Percentiles rank a stretch among this genome's conserved stretches.
phyloP scores from a whole-genome alignment of 768 basidiomycete genomes.

The Porpolomopsis calyptriformis region DNA sequence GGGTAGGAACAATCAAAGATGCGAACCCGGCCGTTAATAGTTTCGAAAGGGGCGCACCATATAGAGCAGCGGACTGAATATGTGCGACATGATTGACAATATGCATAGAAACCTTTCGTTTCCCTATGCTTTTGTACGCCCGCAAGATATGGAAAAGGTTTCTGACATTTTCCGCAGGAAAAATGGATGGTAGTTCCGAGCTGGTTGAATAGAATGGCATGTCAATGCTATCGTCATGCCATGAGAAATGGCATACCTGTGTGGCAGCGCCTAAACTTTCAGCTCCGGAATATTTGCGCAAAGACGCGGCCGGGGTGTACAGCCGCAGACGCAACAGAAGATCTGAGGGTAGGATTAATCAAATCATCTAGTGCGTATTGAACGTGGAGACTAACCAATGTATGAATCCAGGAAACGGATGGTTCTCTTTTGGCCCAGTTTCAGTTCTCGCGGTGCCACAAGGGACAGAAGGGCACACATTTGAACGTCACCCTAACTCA shows the following conservation, averaged over 20 bases:
- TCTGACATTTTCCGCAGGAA: conserved; percentile 58
- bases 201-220: conserved; percentile 25
- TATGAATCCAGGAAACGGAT: conserved; percentile 59
- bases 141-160: conserved; percentile 40
- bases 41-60: conserved; percentile 42
- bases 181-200: conserved; percentile 65
- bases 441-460: conserved; percentile 49
- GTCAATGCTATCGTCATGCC: neutral
- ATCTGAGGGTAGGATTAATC: conserved; percentile 31
- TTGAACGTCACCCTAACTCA: conserved; percentile 61
- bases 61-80: conserved; percentile 50
- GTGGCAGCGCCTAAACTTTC: conserved; percentile 45
- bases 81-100: conserved; percentile 46
- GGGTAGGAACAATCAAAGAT: conserved; percentile 6
- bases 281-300: conserved; percentile 52
- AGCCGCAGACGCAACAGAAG: conserved; percentile 51
- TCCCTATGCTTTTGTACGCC: conserved; percentile 20
- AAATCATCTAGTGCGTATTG: neutral
- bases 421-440: conserved; percentile 32
- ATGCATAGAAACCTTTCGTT: conserved; percentile 37
- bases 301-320: conserved; percentile 58
- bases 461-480: conserved; percentile 66
- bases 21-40: neutral
- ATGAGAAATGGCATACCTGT: conserved; percentile 29
- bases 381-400: conserved; percentile 42